Conservation (phyloP, 2,329 filamentous ascomycete genomes). For the Hortaea werneckii region DNA sequence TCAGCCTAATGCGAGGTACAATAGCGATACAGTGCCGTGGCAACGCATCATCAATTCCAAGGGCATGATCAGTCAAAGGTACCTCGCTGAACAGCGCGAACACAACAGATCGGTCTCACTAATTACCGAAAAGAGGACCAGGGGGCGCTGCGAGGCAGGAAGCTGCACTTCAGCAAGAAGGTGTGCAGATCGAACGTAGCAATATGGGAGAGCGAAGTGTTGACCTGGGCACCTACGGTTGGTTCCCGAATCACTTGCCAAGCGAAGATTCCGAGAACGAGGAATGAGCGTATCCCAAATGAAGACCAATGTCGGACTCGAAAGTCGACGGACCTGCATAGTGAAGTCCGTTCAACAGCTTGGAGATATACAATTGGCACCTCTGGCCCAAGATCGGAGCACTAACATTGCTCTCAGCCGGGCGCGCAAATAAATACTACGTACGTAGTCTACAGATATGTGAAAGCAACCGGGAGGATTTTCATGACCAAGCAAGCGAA, state of each 20-base stretch:
- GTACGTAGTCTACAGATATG: too few relatives aligned
- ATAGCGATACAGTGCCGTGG: constrained; percentile 79
- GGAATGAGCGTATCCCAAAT: background rate
- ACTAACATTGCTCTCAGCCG: too few relatives aligned
- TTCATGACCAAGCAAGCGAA: too few relatives aligned
- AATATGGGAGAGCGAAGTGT: constrained; percentile 38
- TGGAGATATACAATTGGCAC: too few relatives aligned
- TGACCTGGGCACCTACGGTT: constrained; percentile 38
- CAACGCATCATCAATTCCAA: constrained; percentile 85
- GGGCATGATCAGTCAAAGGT: constrained; percentile 79
- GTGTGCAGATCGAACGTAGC: constrained; percentile 36
- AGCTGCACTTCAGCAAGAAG: constrained; percentile 35
- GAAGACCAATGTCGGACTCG: too few relatives aligned
- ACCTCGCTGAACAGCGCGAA: constrained; percentile 14
- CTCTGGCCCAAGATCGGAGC: too few relatives aligned
- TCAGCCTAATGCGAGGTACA: constrained; percentile 45
- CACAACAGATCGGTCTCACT: background rate
- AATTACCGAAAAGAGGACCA: constrained; percentile 21
- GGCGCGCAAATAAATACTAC: too few relatives aligned
- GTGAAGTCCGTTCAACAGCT: too few relatives aligned
- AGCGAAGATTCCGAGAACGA: constrained; percentile 18
- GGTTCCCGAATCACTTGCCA: constrained; percentile 34
- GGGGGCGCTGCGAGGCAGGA: constrained; percentile 39
- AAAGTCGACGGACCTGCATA: too few relatives aligned
- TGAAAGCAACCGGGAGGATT: too few relatives aligned